Percentiles rank a stretch among this genome's conserved stretches.
phyloP scores from a whole-genome alignment of 495 filamentous ascomycete species.

The Penicillium bialowiezense region DNA sequence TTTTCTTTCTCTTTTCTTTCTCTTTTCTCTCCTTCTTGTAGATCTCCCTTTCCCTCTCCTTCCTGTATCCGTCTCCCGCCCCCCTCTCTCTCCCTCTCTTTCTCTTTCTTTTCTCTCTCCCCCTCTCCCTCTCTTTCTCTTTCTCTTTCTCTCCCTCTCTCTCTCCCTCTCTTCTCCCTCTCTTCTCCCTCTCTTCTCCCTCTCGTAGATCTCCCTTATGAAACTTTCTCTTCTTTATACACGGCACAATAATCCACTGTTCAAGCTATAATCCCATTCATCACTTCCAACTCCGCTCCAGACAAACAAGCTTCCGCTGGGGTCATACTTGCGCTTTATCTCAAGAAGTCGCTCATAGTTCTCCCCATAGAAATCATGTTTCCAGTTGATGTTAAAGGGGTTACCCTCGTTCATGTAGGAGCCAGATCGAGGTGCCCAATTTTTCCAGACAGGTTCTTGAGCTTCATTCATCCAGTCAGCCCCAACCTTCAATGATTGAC shows the following conservation, averaged over 20 bases:
- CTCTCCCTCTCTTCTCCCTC: too few relatives aligned
- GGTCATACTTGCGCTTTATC: conserved; percentile 53
- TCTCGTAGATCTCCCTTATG: too few relatives aligned
- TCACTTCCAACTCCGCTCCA: conserved; percentile 22
- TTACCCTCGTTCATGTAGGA: conserved; percentile 40
- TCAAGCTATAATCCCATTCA: conserved; percentile 19
- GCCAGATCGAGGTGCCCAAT: conserved; percentile 21
- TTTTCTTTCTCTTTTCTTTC: too few relatives aligned
- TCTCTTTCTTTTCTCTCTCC: too few relatives aligned
- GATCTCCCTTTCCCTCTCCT: too few relatives aligned
- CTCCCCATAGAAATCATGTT: conserved; percentile 55
- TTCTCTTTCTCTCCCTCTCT: too few relatives aligned
- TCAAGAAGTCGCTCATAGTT: conserved; percentile 45
- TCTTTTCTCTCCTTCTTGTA: too few relatives aligned
- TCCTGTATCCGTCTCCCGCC: too few relatives aligned
- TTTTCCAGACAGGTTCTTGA: conserved; percentile 21
- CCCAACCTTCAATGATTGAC: not conserved
- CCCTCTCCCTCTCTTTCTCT: too few relatives aligned
- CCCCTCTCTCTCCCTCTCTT: too few relatives aligned
- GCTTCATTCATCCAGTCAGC: conserved; percentile 8
- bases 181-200: too few relatives aligned
- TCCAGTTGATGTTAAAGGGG: conserved; percentile 53
- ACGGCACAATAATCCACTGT: conserved; percentile 16
- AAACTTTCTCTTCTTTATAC: not conserved
- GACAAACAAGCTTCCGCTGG: conserved; percentile 41